A percentile compares a stretch with the other conserved stretches of the same genome.
Evolutionary conservation across 2,329 filamentous ascomycete genomes (phyloP).

Genomic region (Coleophoma cylindrospora): DNA sequence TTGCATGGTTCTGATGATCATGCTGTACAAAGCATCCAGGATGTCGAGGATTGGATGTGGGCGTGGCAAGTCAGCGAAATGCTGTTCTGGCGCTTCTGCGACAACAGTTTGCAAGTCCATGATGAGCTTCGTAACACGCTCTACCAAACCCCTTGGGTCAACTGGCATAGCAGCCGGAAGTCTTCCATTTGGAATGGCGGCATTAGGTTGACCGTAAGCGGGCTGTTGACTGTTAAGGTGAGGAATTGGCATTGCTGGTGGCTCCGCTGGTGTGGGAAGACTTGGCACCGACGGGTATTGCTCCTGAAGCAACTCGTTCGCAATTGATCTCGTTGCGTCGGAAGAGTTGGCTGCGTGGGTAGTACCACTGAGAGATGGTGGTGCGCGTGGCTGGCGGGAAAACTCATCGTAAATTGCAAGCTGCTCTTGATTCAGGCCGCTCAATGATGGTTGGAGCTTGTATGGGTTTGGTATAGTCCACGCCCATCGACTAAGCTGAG

Average conservation of each 20-base stretch:
- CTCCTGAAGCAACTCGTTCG: slow-evolving; percentile 61
- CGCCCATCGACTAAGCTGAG: slow-evolving; percentile 81
- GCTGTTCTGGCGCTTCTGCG: slow-evolving; percentile 49
- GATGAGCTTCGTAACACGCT: slow-evolving; percentile 53
- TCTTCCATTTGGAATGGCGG: slow-evolving; percentile 45
- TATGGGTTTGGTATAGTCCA: slow-evolving; percentile 92
- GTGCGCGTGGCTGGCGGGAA: slow-evolving; percentile 71
- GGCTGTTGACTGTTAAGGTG: slow-evolving; percentile 46
- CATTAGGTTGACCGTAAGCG: slow-evolving; percentile 50
- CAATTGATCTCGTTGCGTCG: slow-evolving; percentile 55
- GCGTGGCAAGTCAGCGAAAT: slow-evolving; percentile 54
- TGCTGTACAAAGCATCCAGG: slow-evolving; percentile 55
- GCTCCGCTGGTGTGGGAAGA: slow-evolving; percentile 55
- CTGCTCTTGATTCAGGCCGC: slow-evolving; percentile 84
- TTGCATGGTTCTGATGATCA: slow-evolving; percentile 59
- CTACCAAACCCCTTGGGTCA: slow-evolving; percentile 46
- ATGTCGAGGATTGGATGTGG: slow-evolving; percentile 57
- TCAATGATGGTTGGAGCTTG: slow-evolving; percentile 66
- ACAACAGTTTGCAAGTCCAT: slow-evolving; percentile 51
- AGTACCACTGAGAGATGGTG: slow-evolving; percentile 47
- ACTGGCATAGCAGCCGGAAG: slow-evolving; percentile 32
- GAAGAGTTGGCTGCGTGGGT: slow-evolving; percentile 53
- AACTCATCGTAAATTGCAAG: slow-evolving; percentile 97
- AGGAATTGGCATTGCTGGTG: slow-evolving; percentile 39
- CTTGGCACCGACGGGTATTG: slow-evolving; percentile 52